Evolutionary conservation across 306 rosid species (phyloP), one percentile per base, ranked within the genome.

Genomic region (Pterocarpus santalinus): DNA sequence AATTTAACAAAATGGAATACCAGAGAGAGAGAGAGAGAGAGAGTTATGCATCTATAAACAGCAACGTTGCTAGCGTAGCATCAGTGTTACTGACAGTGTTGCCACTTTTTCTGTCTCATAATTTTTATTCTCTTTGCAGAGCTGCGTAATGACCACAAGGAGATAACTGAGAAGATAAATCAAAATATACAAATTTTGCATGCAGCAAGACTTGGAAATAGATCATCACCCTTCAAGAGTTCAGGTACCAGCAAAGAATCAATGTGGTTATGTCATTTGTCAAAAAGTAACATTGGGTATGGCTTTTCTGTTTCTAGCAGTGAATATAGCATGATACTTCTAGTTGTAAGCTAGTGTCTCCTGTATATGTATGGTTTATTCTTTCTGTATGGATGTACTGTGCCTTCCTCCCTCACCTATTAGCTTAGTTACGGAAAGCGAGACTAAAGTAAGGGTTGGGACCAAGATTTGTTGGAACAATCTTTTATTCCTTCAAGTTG

Each of bases 101-200:
- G 53, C 17, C 43, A 9, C 1, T 68, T 62, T 58, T 58, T 7
- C 28, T 63, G 32, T 44, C 69, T 86, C 39, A 2, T 44, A 12
- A 30, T 17, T 60, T 65, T 34, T 33, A 67, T 22, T 4, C 9
- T 76, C 3, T 68, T 11, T 85, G 77, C 83, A 93, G 99, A 89
- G 86, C 83, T 93, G 89, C 92, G 88, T 16, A 90, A 84, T 87
- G 98, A 95, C 73, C 90, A 95, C 79, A 74, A n/a, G 34, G 94
- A 85, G 81, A 76, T 89, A 35, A 89, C 96, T 22, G 95, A 90
- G 76, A 91, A 93, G 83, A 87, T 95, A 38, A 80, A 90, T 85
- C 89, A 71, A 68, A 93, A 93, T 71, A 85, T 93, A 49, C 89
- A 91, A 72, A 70, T 93, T 76, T 83, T 95, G 82, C 99, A 93